Conservation (phyloP, 139 green algal genomes). For the Desmodesmus armatus region DNA sequence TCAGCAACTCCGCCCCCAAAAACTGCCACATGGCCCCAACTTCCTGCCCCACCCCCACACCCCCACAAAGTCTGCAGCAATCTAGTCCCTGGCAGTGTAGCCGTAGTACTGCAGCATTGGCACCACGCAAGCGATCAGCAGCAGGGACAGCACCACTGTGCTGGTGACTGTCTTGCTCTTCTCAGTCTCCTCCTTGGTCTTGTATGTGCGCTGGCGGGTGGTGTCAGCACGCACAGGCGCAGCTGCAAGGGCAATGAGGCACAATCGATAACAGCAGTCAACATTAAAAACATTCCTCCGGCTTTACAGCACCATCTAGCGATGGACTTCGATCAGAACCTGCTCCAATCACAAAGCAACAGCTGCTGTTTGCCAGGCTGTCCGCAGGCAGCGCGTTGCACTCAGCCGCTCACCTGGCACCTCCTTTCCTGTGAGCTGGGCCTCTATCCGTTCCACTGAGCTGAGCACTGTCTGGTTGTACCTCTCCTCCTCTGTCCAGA, state of each 20-base stretch:
- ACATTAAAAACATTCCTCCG: too few relatives aligned
- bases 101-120: slow-evolving; percentile 94
- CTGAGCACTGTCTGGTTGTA: slow-evolving; percentile 90
- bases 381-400: too few relatives aligned
- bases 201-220: slow-evolving; percentile 82
- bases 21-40: too few relatives aligned
- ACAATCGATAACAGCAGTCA: too few relatives aligned
- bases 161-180: slow-evolving; percentile 81
- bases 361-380: not conserved
- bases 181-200: slow-evolving; percentile 91
- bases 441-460: slow-evolving; percentile 86
- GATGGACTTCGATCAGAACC: too few relatives aligned
- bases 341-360: too few relatives aligned
- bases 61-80: not conserved
- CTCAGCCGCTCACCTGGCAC: slow-evolving; percentile 73
- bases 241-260: too few relatives aligned
- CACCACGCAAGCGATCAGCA: slow-evolving; percentile 96
- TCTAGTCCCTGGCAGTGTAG: slow-evolving; percentile 37
- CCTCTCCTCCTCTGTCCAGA: slow-evolving; percentile 93
- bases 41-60: too few relatives aligned
- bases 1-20: too few relatives aligned
- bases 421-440: slow-evolving; percentile 79
- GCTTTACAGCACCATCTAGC: too few relatives aligned
- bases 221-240: slow-evolving; percentile 66
- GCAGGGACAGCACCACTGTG: slow-evolving; percentile 90